A percentile compares a stretch with the other conserved stretches of the same genome.
phyloP scores from a whole-genome alignment of 2,329 filamentous ascomycete genomes.

The Tolypocladium endophyticum region DNA sequence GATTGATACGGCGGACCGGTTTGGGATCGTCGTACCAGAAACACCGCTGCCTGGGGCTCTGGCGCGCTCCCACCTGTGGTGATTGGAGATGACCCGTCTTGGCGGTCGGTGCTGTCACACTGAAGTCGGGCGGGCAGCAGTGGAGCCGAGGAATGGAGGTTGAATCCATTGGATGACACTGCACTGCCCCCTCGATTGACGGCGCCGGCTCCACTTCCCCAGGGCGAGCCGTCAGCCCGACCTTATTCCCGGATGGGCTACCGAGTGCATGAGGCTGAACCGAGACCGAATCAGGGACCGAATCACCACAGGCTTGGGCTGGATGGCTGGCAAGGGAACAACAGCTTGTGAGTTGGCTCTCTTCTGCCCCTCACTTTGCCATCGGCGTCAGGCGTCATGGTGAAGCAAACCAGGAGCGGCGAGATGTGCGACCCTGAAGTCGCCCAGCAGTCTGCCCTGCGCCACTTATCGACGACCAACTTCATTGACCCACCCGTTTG shows the following conservation, averaged over 20 bases:
- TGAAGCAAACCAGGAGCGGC: too few species aligned
- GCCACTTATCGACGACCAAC: neutral
- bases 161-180: neutral
- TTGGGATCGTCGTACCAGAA: too few species aligned
- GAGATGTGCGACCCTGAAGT: neutral
- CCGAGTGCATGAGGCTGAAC: too few species aligned
- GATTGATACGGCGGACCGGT: too few species aligned
- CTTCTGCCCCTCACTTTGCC: too few species aligned
- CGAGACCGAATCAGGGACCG: too few species aligned
- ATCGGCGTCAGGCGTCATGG: too few species aligned
- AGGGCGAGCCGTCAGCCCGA: neutral
- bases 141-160: neutral
- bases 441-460: neutral
- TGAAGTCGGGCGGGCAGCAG: neutral
- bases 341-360: too few species aligned
- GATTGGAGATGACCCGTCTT: too few species aligned
- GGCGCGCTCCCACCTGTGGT: too few species aligned
- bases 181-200: neutral
- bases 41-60: neutral
- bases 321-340: too few species aligned
- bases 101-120: neutral
- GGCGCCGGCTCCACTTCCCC: neutral
- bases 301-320: too few species aligned
- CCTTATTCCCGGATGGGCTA: neutral
- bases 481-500: neutral